phyloP scores from a whole-genome alignment of 2,329 filamentous ascomycete species.

The Graphilbum sp. region DNA sequence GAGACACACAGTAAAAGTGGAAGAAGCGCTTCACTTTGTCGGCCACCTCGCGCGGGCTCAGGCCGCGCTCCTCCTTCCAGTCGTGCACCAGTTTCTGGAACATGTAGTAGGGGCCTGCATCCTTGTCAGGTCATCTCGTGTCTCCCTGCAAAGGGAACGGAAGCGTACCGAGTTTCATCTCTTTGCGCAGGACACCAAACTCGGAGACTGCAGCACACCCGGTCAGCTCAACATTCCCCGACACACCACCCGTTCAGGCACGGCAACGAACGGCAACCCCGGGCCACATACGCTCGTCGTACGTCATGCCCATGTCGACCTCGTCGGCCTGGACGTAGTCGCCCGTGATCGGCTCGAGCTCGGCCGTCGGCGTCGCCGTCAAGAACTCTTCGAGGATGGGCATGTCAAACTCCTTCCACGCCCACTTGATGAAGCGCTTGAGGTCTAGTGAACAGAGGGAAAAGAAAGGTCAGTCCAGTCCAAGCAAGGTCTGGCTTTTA shows the following conservation, averaged over 20 bases:
- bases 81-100: conserved; percentile 28
- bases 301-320: conserved; percentile 36
- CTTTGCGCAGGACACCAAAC: conserved; percentile 24
- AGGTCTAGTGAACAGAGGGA: conserved; percentile 32
- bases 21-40: conserved; percentile 30
- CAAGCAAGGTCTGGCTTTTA: too few species aligned
- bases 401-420: conserved; percentile 38
- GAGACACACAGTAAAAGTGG: conserved; percentile 26
- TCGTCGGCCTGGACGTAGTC: conserved; percentile 36
- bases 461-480: not conserved
- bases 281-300: conserved; percentile 20
- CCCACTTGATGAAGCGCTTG: conserved; percentile 55
- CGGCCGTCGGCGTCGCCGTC: conserved; percentile 42
- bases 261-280: too few species aligned
- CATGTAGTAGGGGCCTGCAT: conserved; percentile 22
- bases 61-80: conserved; percentile 22
- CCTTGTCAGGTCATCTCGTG: not conserved
- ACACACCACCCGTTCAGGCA: too few species aligned
- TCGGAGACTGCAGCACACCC: conserved; percentile 9
- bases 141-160: not conserved
- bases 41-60: conserved; percentile 24
- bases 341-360: conserved; percentile 47
- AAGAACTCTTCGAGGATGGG: conserved; percentile 52
- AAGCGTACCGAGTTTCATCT: conserved; percentile 23
- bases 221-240: too few species aligned